Evolutionary conservation across 2,329 filamentous ascomycete genomes (phyloP).

Genomic region (Fusarium solani-melongenae): DNA sequence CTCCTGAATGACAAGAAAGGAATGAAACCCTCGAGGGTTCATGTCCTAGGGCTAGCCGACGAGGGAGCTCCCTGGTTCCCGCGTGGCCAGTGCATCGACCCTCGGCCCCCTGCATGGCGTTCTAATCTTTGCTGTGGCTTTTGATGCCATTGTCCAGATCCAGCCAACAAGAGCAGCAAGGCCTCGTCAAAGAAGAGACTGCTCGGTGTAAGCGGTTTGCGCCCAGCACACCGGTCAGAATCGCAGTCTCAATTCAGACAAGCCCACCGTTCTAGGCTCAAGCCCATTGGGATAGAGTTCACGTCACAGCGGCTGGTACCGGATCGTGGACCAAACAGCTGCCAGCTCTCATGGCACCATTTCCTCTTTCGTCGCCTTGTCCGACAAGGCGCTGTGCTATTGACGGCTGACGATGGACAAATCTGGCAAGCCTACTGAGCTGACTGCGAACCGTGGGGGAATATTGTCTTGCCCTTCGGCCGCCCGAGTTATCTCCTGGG

Average conservation of each 20-base stretch:
- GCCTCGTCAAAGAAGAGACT: constrained; percentile 3
- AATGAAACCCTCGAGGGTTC: constrained; percentile 17
- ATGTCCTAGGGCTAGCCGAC: constrained; percentile 30
- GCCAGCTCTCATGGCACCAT: constrained; percentile 17
- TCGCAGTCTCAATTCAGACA: constrained; percentile 8
- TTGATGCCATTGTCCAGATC: constrained; percentile 24
- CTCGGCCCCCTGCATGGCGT: constrained; percentile 15
- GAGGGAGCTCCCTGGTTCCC: constrained; percentile 36
- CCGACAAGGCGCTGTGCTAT: constrained; percentile 29
- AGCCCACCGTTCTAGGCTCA: constrained; percentile 30
- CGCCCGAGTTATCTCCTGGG: constrained; percentile 32
- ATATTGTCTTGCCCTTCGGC: constrained; percentile 22
- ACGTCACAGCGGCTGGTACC: constrained; percentile 32
- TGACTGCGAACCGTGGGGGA: constrained; percentile 38
- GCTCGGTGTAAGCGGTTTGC: constrained; percentile 6
- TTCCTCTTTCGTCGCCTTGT: constrained; percentile 35
- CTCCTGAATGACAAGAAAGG: constrained; percentile 20
- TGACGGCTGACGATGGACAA: constrained; percentile 17
- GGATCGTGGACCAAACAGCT: constrained; percentile 19
- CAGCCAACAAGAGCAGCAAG: constrained; percentile 7
- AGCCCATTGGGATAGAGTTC: constrained; percentile 25
- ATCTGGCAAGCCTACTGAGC: constrained; percentile 25
- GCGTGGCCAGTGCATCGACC: constrained; percentile 36
- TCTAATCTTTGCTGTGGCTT: constrained; percentile 13
- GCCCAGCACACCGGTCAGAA: constrained; percentile 5